phyloP scores from a whole-genome alignment of 345 rosid genomes.

The Aurinia saxatilis region DNA sequence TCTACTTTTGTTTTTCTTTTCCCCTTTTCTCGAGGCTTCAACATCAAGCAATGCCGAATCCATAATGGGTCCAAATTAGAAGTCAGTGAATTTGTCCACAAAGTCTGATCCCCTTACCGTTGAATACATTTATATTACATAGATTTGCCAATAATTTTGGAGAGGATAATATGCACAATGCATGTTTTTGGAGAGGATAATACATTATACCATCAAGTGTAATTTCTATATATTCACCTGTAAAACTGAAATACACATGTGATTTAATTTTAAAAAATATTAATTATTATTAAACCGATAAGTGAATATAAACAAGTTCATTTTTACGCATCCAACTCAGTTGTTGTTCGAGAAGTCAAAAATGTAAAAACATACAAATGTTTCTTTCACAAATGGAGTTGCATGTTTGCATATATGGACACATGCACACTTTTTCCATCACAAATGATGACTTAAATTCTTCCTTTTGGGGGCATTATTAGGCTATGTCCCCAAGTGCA shows the following conservation, averaged over 20 bases:
- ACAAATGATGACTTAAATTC: neutral
- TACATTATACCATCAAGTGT: neutral
- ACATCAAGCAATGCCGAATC: conserved; percentile 15
- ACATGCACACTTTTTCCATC: neutral
- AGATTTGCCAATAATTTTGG: neutral
- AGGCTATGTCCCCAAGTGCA: neutral
- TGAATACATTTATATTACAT: neutral
- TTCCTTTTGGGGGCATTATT: too few relatives aligned
- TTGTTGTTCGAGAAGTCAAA: neutral
- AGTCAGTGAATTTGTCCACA: conserved; percentile 1
- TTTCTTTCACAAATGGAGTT: neutral
- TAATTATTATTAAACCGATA: neutral
- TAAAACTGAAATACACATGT: neutral
- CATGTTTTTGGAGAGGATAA: neutral
- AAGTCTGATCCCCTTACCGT: neutral
- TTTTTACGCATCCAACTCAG: neutral
- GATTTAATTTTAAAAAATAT: neutral
- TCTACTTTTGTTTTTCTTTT: neutral
- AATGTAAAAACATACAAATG: neutral
- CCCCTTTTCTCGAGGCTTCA: conserved; percentile 12
- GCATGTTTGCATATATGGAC: neutral
- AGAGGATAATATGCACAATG: neutral
- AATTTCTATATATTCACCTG: neutral
- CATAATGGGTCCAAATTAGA: conserved; percentile 14
- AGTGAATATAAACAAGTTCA: neutral